Percentiles rank a stretch among this genome's conserved stretches.
phyloP scores from a whole-genome alignment of 202 grass and related monocot genomes.

The Elaeis oleifera region DNA sequence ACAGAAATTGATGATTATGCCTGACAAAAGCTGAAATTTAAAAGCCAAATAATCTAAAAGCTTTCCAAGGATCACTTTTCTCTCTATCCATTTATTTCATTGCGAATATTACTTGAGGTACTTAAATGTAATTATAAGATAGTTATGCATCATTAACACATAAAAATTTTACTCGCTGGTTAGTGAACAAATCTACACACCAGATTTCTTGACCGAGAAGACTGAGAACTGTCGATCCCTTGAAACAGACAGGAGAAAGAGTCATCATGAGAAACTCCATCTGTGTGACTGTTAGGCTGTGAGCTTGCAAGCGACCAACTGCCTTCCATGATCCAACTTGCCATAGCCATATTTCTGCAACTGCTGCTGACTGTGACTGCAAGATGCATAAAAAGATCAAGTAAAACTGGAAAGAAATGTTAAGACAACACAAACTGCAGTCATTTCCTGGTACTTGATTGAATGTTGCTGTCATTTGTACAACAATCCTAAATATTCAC shows the following conservation, averaged over 20 bases:
- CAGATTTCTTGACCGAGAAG: slow-evolving; percentile 49
- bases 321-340: slow-evolving; percentile 94
- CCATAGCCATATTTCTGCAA: slow-evolving; percentile 92
- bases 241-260: slow-evolving; percentile 66
- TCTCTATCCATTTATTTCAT: too few species aligned
- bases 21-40: too few species aligned
- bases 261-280: slow-evolving; percentile 87
- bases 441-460: too few species aligned
- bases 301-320: slow-evolving; percentile 62
- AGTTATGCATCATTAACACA: not conserved
- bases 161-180: not conserved
- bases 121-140: not conserved
- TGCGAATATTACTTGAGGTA: too few species aligned
- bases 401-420: too few species aligned
- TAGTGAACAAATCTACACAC: slow-evolving; percentile 23
- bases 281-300: slow-evolving; percentile 87
- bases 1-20: too few species aligned
- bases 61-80: too few species aligned
- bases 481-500: too few species aligned
- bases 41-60: too few species aligned
- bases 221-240: slow-evolving; percentile 83
- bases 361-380: slow-evolving; percentile 67
- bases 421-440: too few species aligned
- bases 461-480: too few species aligned
- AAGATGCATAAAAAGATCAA: slow-evolving; percentile 1